Percentiles rank a stretch among this genome's conserved stretches.
Conservation (phyloP, 1,284 basidiomycete genomes). For the Fistulinella staudtii region DNA sequence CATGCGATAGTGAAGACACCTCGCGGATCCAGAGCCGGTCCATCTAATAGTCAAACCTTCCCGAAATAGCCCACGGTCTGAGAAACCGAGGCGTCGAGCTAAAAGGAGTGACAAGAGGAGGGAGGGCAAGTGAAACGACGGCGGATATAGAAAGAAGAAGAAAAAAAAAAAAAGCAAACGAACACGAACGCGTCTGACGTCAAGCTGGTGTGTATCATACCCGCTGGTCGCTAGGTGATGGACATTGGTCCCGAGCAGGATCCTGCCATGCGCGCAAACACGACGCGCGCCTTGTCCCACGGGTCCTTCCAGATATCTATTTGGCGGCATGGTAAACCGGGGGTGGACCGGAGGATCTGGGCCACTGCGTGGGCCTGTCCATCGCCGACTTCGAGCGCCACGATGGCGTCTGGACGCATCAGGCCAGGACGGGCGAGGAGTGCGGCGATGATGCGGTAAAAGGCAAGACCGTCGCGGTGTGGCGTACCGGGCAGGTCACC, state of each 20-base stretch:
- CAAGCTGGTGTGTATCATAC: background rate
- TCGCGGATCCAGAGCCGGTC: background rate
- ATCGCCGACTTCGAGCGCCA: conserved; percentile 80
- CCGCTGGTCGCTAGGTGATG: conserved; percentile 17
- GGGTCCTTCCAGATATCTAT: conserved; percentile 76
- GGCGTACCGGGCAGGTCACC: conserved; percentile 52
- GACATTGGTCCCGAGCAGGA: background rate
- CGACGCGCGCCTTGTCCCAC: conserved; percentile 66
- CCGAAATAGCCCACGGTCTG: background rate
- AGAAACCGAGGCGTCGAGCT: conserved; percentile 9
- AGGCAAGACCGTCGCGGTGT: conserved; percentile 57
- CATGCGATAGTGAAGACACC: background rate
- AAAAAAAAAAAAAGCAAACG: background rate
- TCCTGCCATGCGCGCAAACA: conserved; percentile 43
- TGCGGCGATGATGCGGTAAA: conserved; percentile 71
- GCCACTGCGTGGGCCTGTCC: conserved; percentile 65
- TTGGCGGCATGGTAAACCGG: conserved; percentile 45
- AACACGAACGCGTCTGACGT: background rate
- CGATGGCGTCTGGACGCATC: conserved; percentile 45
- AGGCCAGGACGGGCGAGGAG: conserved; percentile 49
- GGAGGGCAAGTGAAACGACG: conserved; percentile 5
- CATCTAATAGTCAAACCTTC: conserved; percentile 4
- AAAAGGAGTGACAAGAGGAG: conserved; percentile 6
- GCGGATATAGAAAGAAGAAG: conserved; percentile 7
- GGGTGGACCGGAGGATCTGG: conserved; percentile 48